Base-by-base conservation (phyloP, 1,284 basidiomycete species). In the Pholiota adiposa region DNA sequence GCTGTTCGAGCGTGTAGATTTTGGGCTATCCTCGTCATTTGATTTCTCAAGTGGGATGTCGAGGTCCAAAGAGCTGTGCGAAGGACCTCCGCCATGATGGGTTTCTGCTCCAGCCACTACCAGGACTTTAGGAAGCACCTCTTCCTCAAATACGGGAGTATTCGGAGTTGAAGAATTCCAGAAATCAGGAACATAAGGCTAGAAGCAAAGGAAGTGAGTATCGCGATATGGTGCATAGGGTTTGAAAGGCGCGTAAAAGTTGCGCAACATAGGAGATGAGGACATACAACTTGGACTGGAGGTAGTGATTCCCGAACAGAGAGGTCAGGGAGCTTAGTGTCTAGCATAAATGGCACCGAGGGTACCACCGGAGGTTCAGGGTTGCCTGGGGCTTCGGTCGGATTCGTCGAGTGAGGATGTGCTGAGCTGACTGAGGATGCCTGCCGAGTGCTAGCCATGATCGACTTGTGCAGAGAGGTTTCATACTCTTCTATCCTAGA, bases 161-260 rank as follows among this genome's bases (percentile, higher is more conserved):
- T 78, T 75, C 27, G 73, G 70, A 4, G 80, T 78, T 0, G 72
- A 71, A 0, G 90, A 90, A 57, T 86, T 79, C 88, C 88, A 90
- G 65, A 86, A 84, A 74, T 92, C 89, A 40, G 89, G 89, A 16
- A 87, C 75, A 69, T 84, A 90, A 4, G 90, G 90, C 90, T 93
- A 51, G 29, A 57, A 29, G 16, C 21, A 40, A 60, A 43, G 33
- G 21, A 19, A 6, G 31, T 7, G 14, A 46, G 31, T 21, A 31
- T 12, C 2, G 29, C 5, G 38, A 55, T 46, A 16, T 11, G 6
- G 29, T 19, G 11, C 41, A 25, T 29, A 2, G 18, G 29, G 19
- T 7, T 4, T 54, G 27, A 31, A 43, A 23, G 19, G 34, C 9
- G 25, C 9, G 19, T 12, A 9, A 27, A 40, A 18, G 38, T n/a